These are phyloP conservation scores for Lunularia cruciata DNA, from an alignment of 225 moss, liverwort and hornwort genomes.

Conservation along the genomic window DNA sequence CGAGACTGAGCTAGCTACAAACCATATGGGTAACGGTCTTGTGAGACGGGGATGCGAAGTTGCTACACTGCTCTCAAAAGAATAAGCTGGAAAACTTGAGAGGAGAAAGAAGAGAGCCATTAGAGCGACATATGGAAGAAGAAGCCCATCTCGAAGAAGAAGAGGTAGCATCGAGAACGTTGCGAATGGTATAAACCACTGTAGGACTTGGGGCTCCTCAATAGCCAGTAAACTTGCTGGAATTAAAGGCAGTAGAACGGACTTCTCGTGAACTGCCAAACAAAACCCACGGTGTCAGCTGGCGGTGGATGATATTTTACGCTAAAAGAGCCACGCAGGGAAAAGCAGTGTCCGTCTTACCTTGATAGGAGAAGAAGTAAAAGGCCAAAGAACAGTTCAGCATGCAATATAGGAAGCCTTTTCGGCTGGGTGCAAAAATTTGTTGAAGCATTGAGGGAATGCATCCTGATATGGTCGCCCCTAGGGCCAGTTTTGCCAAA, in stretches of 20 bases:
- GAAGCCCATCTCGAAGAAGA: conserved; percentile 71
- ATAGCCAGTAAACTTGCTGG: conserved; percentile 80
- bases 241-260: conserved; percentile 78
- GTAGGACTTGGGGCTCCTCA: conserved; percentile 70
- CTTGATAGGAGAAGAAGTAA: conserved; percentile 93
- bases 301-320: background rate
- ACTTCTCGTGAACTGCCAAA: conserved; percentile 97
- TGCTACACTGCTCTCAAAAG: conserved; percentile 9
- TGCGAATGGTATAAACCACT: conserved; percentile 62
- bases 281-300: background rate
- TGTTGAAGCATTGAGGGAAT: conserved; percentile 93
- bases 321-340: background rate
- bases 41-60: conserved; percentile 13
- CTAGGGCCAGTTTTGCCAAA: conserved; percentile 71
- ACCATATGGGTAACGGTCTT: conserved; percentile 12
- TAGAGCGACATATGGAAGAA: conserved; percentile 71
- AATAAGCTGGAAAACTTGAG: conserved; percentile 41
- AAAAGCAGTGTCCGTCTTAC: conserved; percentile 33
- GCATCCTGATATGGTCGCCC: conserved; percentile 69
- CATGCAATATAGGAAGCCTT: conserved; percentile 85
- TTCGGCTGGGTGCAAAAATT: conserved; percentile 72
- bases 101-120: conserved; percentile 58
- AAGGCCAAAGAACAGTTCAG: conserved; percentile 91
- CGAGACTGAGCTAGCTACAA: conserved; percentile 42
- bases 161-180: conserved; percentile 97